Base-by-base conservation (phyloP, 345 rosid genomes). In the Brassica carinata region DNA sequence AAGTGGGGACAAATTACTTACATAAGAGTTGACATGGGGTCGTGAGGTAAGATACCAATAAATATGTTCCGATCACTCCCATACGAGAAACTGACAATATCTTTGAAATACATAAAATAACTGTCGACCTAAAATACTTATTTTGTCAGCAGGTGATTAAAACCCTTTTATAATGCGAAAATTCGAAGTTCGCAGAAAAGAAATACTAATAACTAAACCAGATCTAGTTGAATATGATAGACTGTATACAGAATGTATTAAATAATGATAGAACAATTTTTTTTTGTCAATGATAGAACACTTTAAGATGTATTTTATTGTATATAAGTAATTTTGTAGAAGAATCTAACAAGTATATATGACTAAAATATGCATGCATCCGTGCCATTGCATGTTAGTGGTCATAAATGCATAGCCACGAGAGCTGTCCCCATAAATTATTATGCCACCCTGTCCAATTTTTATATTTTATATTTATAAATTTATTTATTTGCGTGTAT, bases 1-100 rank as follows among this genome's bases (percentile, higher is more conserved):
- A 36, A 53, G 82, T 86, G 83, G 86, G 87, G 85, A 84, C 86
- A 61, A 64, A 23, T 72, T 64, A 75, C 76, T n/a, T 77, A 72
- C 64, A 75, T 77, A 66, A 76, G 64, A 75, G 82, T 86, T 81
- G 86, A 85, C 77, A 84, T 79, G 72, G 82, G 62, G 73, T 73
- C 81, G 78, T 86, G 33, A 61, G 33, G 33, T 26, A 75, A 84
- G 82, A 81, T 76, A 72, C 76, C 70, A 68, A 79, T 84, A 23
- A 81, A 79, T 79, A 51, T 74, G 71, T 68, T 79, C 23, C 27
- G 63, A 57, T 67, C 74, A 73, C 77, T 27, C 18, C 18, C 69
- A 64, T 36, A 17, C 19, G 19, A 64, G 15, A 71, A 62, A 33
- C 72, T 27, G n/a, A 64, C 40, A 51, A 7, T 33, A 34, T 10